Evolutionary conservation across 2,329 filamentous ascomycete genomes (phyloP), one percentile per base, ranked within the genome.

Genomic region (Tolypocladium tundrense): DNA sequence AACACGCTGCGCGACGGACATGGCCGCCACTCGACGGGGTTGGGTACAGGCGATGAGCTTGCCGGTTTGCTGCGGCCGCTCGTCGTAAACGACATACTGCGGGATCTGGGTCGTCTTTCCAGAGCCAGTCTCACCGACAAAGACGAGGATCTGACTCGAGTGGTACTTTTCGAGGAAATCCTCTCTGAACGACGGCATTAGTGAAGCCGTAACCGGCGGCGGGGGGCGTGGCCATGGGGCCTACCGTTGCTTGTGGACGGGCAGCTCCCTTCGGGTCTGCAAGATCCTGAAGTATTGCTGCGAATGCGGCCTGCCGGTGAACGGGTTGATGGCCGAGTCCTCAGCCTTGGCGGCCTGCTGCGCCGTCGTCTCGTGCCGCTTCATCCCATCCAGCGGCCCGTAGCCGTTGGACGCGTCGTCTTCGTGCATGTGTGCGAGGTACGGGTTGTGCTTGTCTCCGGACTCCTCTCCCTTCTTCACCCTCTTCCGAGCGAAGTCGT

Each of bases 61-160:
- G 70, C 85, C 83, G 65, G 87, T 86, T 62, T 85, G 78, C 67
- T 97, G 90, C 33, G 94, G 93, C 39, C 97, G 82, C 74, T 99
- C 94, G 75, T 99, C 94, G 79, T 88, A 97, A 45, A 99, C 85
- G 64, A 99, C 93, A 72, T 97, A 99, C 73, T 99, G 94, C 2
- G 94, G 94, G 61, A 99, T 97, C 79, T 99, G 94, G 0, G 94
- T 99, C 5, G 94, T 99, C 79, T 99, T 99, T 77, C 94, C 94
- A 64, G 94, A 99, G 84, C 95, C 94, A 10, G 94, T 99, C 80
- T 99, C 94, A 78, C 94, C 94, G 63, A 99, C 94, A 69, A 99
- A 97, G 67, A 99, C 94, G 60, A 99, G 85, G 65, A 99, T 97
- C 75, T 99, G 94, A 31, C 87, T 90, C 67, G 88, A 85, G 68